These are phyloP conservation scores for Oxyria digyna DNA, from an alignment of 148 eudicot species.

Conservation along the genomic window DNA sequence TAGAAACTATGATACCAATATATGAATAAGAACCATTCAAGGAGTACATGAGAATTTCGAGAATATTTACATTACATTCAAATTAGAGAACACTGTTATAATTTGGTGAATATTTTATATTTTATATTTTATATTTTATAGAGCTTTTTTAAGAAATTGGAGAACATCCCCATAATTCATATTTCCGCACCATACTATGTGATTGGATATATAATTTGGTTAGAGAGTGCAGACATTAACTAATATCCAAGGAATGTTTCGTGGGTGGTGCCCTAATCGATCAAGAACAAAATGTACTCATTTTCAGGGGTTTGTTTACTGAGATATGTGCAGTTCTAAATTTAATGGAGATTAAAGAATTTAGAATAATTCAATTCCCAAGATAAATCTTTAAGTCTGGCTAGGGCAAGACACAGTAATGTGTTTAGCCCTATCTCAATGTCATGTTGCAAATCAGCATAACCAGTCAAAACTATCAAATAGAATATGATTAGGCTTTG, in stretches of 20 bases:
- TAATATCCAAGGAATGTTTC: background rate
- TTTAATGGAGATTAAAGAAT: background rate
- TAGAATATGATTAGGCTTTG: background rate
- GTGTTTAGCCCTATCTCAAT: conserved; percentile 4
- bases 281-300: background rate
- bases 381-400: conserved; percentile 4
- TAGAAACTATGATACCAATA: too few relatives aligned
- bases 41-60: too few relatives aligned
- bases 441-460: conserved; percentile 4
- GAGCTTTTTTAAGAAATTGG: too few relatives aligned
- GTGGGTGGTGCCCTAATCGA: background rate
- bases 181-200: too few relatives aligned
- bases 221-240: background rate
- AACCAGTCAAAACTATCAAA: background rate
- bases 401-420: background rate
- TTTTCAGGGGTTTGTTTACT: background rate
- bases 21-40: too few relatives aligned
- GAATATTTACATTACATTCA: too few relatives aligned
- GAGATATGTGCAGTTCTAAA: background rate
- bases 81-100: too few relatives aligned
- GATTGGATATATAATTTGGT: background rate
- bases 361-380: conserved; percentile 1
- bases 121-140: too few relatives aligned
- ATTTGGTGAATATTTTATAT: too few relatives aligned
- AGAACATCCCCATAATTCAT: too few relatives aligned